A percentile compares a stretch with the other conserved stretches of the same genome.
phyloP scores from a whole-genome alignment of 2,329 filamentous ascomycete species.

The Intubia oerlemansii region DNA sequence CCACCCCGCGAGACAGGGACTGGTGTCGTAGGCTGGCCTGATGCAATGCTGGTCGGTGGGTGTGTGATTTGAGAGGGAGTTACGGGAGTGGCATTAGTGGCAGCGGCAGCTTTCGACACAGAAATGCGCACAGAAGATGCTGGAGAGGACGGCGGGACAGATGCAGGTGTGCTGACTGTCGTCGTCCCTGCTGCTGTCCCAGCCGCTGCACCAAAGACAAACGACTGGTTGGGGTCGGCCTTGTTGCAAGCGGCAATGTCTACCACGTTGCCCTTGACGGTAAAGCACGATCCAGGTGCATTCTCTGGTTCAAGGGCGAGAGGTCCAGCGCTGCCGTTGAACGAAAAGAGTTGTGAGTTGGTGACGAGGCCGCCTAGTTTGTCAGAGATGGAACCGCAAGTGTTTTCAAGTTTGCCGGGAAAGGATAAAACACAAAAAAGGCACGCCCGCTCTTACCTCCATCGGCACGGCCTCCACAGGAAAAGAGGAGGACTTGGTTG shows the following conservation, averaged over 20 bases:
- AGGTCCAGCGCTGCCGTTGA: conserved; percentile 19
- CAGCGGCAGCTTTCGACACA: not conserved
- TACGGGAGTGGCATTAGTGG: not conserved
- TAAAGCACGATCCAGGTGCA: conserved; percentile 23
- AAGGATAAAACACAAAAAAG: no score
- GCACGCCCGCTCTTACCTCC: no score
- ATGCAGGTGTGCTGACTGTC: no score
- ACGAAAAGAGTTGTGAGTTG: conserved; percentile 28
- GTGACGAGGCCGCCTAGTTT: conserved; percentile 24
- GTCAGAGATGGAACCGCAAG: conserved; percentile 5
- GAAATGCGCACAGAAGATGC: not conserved
- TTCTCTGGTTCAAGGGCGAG: conserved; percentile 24
- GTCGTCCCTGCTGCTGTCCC: no score
- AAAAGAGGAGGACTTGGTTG: conserved; percentile 33
- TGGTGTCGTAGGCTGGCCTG: conserved; percentile 19
- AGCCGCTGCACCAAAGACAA: conserved; percentile 13
- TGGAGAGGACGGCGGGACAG: not conserved
- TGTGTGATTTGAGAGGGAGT: no score
- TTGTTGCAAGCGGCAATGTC: conserved; percentile 21
- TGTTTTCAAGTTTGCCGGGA: no score
- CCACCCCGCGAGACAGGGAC: conserved; percentile 28
- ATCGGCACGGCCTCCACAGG: conserved; percentile 35
- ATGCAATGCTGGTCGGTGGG: no score
- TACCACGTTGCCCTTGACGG: conserved; percentile 20
- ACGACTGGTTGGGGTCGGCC: conserved; percentile 20